Percentiles rank a stretch among this genome's conserved stretches.
phyloP scores from a whole-genome alignment of 768 basidiomycete species.

The Daedalea quercina region DNA sequence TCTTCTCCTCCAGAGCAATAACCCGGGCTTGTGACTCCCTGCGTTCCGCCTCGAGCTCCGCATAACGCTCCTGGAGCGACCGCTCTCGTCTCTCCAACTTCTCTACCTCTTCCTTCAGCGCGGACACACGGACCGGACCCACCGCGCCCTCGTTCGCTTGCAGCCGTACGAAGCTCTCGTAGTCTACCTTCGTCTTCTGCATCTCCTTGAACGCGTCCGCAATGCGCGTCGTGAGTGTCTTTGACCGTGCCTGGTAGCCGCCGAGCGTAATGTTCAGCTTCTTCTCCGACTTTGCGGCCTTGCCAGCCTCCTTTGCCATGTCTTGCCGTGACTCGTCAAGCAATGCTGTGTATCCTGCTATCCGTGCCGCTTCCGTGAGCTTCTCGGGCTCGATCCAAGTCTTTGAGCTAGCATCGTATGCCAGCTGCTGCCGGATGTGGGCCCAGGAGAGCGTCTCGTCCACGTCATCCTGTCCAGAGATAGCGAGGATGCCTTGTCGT shows the following conservation, averaged over 20 bases:
- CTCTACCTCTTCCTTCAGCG: conserved; percentile 85
- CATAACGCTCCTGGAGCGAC: conserved; percentile 74
- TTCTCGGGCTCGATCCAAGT: conserved; percentile 61
- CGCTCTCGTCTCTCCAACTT: conserved; percentile 70
- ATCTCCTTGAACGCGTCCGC: conserved; percentile 67
- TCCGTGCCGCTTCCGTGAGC: conserved; percentile 53
- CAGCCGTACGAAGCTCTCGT: conserved; percentile 74
- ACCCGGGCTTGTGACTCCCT: conserved; percentile 54
- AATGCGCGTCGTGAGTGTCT: conserved; percentile 56
- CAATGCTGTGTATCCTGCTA: conserved; percentile 55
- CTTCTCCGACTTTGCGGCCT: conserved; percentile 84
- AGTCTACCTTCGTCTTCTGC: conserved; percentile 57
- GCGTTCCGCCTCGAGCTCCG: conserved; percentile 72
- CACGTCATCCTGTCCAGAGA: conserved; percentile 54
- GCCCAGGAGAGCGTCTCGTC: conserved; percentile 70
- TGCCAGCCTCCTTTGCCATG: conserved; percentile 77
- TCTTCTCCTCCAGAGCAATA: conserved; percentile 68
- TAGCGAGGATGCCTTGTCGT: conserved; percentile 63
- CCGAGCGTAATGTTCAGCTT: conserved; percentile 81
- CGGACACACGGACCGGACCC: conserved; percentile 71
- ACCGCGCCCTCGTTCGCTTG: conserved; percentile 64
- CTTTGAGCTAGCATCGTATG: conserved; percentile 48
- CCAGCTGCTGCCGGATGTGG: conserved; percentile 50
- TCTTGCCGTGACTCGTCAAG: conserved; percentile 56
- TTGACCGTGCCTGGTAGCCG: conserved; percentile 81